phyloP scores from a whole-genome alignment of 192 early-diverging fungal genomes.

The Rhizophlyctis rosea region DNA sequence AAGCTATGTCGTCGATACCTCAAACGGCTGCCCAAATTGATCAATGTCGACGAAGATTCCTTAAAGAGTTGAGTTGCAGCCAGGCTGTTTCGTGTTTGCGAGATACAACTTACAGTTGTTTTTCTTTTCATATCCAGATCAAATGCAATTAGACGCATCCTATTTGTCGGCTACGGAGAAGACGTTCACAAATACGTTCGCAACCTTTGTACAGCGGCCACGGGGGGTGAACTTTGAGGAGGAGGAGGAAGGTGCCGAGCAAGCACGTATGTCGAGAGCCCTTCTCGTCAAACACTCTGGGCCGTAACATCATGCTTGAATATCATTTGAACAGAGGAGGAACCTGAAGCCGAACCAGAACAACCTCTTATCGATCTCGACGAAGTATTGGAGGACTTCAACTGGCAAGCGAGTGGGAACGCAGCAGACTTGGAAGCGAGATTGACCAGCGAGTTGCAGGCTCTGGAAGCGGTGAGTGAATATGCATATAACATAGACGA shows the following conservation, averaged over 20 bases:
- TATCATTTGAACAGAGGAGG: background rate
- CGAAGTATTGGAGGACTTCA: slow-evolving; percentile 67
- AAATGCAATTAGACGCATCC: slow-evolving; percentile 23
- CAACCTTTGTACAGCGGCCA: slow-evolving; percentile 4
- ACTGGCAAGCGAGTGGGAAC: slow-evolving; percentile 84
- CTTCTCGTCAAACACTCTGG: no score
- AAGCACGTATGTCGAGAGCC: background rate
- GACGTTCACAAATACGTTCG: slow-evolving; percentile 18
- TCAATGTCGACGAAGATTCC: slow-evolving; percentile 45
- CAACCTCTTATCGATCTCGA: slow-evolving; percentile 26
- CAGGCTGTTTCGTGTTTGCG: no score
- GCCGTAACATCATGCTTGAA: no score
- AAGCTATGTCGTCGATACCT: slow-evolving; percentile 34
- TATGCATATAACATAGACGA: background rate
- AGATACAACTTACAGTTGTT: no score
- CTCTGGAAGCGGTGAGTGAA: slow-evolving; percentile 67
- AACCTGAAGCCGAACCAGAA: slow-evolving; percentile 9
- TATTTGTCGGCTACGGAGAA: slow-evolving; percentile 18
- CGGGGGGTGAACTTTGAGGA: slow-evolving; percentile 16
- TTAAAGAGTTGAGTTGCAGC: slow-evolving; percentile 22
- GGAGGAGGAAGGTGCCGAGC: slow-evolving; percentile 16
- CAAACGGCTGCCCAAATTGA: slow-evolving; percentile 36
- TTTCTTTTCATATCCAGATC: slow-evolving; percentile 1
- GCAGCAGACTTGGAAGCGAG: slow-evolving; percentile 82
- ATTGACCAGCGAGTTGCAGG: slow-evolving; percentile 79